Evolutionary conservation across 768 basidiomycete genomes (phyloP).

Genomic region (Podaxis pistillaris): DNA sequence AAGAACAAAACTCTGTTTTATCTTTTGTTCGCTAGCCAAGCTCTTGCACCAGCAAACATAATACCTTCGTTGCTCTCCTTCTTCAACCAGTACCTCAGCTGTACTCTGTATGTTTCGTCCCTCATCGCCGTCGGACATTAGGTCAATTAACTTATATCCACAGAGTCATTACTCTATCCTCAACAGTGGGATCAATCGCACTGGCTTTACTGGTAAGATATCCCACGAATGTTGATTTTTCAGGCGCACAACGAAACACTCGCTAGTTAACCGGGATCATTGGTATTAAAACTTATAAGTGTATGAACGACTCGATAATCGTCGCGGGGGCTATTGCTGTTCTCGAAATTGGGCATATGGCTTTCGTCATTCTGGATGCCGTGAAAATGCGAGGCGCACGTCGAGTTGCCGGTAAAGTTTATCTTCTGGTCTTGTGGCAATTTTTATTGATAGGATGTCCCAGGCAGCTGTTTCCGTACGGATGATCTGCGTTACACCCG

Average conservation of each 20-base stretch:
- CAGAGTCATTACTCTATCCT: conserved; percentile 39
- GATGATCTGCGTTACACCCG: conserved; percentile 33
- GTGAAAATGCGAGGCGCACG: conserved; percentile 35
- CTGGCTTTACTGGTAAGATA: conserved; percentile 38
- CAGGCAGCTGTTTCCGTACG: conserved; percentile 48
- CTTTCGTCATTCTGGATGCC: conserved; percentile 42
- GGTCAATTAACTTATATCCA: conserved; percentile 6
- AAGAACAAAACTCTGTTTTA: conserved; percentile 62
- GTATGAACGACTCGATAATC: conserved; percentile 56
- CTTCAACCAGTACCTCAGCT: conserved; percentile 39
- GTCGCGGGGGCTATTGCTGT: conserved; percentile 42
- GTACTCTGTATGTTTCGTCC: conserved; percentile 41
- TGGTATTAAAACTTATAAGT: conserved; percentile 66
- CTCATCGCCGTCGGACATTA: background rate
- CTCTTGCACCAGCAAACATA: conserved; percentile 45
- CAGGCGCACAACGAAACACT: background rate
- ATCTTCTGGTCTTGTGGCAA: background rate
- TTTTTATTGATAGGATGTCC: conserved; percentile 4
- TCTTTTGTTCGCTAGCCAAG: conserved; percentile 52
- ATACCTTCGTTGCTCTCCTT: conserved; percentile 45
- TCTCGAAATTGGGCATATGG: conserved; percentile 41
- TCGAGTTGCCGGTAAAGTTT: conserved; percentile 45
- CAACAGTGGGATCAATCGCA: conserved; percentile 32
- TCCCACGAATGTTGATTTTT: background rate
- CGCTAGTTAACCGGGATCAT: conserved; percentile 58